Percentiles rank a stretch among this genome's conserved stretches.
phyloP scores from a whole-genome alignment of 805 yeast species.

The Lipomyces yamanashiensis region DNA sequence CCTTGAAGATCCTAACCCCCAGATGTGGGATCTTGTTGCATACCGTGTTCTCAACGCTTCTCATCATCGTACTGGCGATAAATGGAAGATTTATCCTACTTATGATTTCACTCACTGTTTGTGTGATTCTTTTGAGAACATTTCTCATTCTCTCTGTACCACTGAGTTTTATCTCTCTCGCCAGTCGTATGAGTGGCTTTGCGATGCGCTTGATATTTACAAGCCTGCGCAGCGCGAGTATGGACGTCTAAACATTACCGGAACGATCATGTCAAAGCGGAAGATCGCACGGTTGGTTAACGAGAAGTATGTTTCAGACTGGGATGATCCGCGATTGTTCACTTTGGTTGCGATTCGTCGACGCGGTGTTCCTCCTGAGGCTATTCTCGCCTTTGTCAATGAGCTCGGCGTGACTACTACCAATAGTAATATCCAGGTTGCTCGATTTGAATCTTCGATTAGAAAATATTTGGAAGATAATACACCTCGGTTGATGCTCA shows the following conservation, averaged over 20 bases:
- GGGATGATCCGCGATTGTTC: conserved; percentile 98
- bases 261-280: conserved; percentile 92
- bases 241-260: conserved; percentile 93
- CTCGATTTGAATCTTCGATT: conserved; percentile 86
- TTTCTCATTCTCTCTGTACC: conserved; percentile 94
- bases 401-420: conserved; percentile 97
- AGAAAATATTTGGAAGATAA: conserved; percentile 86
- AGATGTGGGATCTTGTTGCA: conserved; percentile 99
- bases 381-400: conserved; percentile 87
- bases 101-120: conserved; percentile 99
- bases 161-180: conserved; percentile 91
- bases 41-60: conserved; percentile 90
- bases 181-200: conserved; percentile 97
- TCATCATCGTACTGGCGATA: conserved; percentile 95
- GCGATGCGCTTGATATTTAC: conserved; percentile 92
- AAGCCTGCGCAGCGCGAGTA: conserved; percentile 99
- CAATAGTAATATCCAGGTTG: conserved; percentile 86
- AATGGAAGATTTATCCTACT: conserved; percentile 98
- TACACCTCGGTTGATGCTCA: conserved; percentile 93
- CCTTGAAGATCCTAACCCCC: conserved; percentile 86
- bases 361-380: conserved; percentile 99
- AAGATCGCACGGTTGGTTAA: conserved; percentile 92
- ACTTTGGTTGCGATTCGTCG: conserved; percentile 93
- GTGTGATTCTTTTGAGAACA: conserved; percentile 96
- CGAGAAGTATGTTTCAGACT: conserved; percentile 81